A percentile compares a stretch with the other conserved stretches of the same genome.
phyloP scores from a whole-genome alignment of 2,329 filamentous ascomycete species.

The Pseudogymnoascus sp. region DNA sequence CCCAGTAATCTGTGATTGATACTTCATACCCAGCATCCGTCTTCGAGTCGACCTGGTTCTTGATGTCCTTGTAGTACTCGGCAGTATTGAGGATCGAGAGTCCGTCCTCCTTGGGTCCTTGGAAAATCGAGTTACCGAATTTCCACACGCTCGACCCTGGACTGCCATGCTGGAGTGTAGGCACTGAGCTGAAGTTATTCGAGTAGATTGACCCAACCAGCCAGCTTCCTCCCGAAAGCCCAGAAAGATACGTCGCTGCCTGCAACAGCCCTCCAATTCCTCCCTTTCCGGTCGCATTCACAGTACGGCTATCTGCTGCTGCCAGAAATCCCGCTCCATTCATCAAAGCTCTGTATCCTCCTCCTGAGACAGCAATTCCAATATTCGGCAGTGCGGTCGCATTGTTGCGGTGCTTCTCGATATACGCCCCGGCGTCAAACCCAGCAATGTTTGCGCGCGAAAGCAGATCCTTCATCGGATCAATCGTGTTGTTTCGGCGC shows the following conservation, averaged over 20 bases:
- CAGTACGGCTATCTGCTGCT: slow-evolving; percentile 69
- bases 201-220: slow-evolving; percentile 71
- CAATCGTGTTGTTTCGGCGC: slow-evolving; percentile 64
- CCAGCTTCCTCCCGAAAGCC: slow-evolving; percentile 78
- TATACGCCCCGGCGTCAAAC: slow-evolving; percentile 69
- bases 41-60: slow-evolving; percentile 53
- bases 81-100: slow-evolving; percentile 47
- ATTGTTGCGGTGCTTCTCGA: slow-evolving; percentile 52
- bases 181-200: slow-evolving; percentile 69
- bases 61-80: slow-evolving; percentile 56
- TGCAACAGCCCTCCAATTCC: slow-evolving; percentile 77
- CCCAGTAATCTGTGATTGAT: slow-evolving; percentile 84
- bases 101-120: slow-evolving; percentile 44
- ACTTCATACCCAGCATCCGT: slow-evolving; percentile 54
- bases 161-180: slow-evolving; percentile 43
- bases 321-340: slow-evolving; percentile 73
- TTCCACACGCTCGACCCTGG: slow-evolving; percentile 48
- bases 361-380: slow-evolving; percentile 71
- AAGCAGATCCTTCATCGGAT: slow-evolving; percentile 69
- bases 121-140: slow-evolving; percentile 53
- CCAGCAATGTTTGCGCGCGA: slow-evolving; percentile 63
- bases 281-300: slow-evolving; percentile 50
- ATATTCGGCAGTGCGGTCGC: slow-evolving; percentile 56
- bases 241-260: slow-evolving; percentile 70
- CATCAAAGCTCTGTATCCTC: slow-evolving; percentile 79